Conservation (phyloP, 768 basidiomycete genomes). For the Lactifluus volemus region DNA sequence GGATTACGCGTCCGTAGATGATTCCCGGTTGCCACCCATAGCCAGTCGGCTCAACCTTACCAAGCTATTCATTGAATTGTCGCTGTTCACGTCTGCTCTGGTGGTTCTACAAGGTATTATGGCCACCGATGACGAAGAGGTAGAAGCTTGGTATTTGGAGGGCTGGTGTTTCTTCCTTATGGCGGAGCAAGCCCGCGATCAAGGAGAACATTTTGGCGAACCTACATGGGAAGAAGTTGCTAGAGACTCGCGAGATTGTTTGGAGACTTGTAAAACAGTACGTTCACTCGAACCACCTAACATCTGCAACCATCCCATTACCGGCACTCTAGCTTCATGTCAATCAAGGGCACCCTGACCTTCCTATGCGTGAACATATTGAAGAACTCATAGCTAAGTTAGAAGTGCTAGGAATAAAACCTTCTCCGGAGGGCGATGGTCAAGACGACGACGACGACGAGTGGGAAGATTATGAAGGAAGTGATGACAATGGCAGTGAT, state of each 20-base stretch:
- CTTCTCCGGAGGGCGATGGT: slow-evolving; percentile 50
- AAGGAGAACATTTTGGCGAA: slow-evolving; percentile 35
- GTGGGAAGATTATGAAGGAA: slow-evolving; percentile 55
- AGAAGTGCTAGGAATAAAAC: slow-evolving; percentile 54
- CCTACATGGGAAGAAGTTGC: slow-evolving; percentile 72
- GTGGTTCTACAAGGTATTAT: slow-evolving; percentile 72
- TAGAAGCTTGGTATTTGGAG: slow-evolving; percentile 91
- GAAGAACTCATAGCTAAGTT: slow-evolving; percentile 63
- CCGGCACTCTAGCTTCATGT: slow-evolving; percentile 48
- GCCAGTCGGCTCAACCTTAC: slow-evolving; percentile 63
- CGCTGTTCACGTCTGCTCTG: slow-evolving; percentile 61
- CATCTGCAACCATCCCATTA: background rate
- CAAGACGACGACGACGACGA: slow-evolving; percentile 44
- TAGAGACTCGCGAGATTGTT: slow-evolving; percentile 66
- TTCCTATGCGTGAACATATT: slow-evolving; percentile 65
- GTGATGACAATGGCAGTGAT: slow-evolving; percentile 40
- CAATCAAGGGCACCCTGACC: slow-evolving; percentile 66
- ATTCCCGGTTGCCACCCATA: slow-evolving; percentile 60
- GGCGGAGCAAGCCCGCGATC: slow-evolving; percentile 61
- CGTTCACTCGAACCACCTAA: slow-evolving; percentile 21
- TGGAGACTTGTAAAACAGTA: slow-evolving; percentile 78
- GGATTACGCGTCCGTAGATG: slow-evolving; percentile 35
- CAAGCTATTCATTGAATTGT: slow-evolving; percentile 76
- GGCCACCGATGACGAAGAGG: slow-evolving; percentile 72
- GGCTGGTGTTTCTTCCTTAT: slow-evolving; percentile 90